A percentile compares a stretch with the other conserved stretches of the same genome.
These are phyloP conservation scores for Avena sativa DNA, from an alignment of 176 grass and related monocot genomes.

Conservation along the genomic window DNA sequence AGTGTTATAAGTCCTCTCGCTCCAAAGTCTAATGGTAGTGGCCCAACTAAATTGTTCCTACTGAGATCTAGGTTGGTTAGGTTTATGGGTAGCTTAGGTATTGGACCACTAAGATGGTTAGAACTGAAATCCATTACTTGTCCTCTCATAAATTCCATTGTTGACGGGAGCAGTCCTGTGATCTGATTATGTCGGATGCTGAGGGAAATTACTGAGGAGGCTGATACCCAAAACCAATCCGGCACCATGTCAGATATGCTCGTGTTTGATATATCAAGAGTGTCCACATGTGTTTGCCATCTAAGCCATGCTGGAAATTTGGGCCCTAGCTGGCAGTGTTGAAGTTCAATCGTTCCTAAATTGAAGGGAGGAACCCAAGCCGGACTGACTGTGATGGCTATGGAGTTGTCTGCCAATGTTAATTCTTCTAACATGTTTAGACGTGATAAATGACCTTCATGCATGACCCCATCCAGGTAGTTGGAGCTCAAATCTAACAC, in stretches of 20 bases:
- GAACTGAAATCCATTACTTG: conserved; percentile 3
- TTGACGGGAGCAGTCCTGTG: not conserved
- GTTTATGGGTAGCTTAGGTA: conserved; percentile 38
- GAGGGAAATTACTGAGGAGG: not conserved
- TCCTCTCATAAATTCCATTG: conserved; percentile 27
- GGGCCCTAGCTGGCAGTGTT: not conserved
- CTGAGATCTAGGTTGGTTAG: conserved; percentile 11
- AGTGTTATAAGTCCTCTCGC: not conserved
- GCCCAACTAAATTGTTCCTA: conserved; percentile 42
- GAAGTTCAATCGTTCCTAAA: not conserved
- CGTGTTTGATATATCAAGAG: conserved; percentile 40
- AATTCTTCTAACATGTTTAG: not conserved
- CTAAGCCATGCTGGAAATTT: conserved; percentile 42
- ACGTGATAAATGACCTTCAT: conserved; percentile 31
- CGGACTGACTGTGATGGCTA: not conserved
- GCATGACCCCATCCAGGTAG: not conserved
- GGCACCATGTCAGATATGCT: conserved; percentile 37
- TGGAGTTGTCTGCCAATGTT: not conserved
- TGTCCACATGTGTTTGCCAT: not conserved
- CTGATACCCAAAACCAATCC: conserved; percentile 43
- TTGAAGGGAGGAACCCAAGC: conserved; percentile 45
- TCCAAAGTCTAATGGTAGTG: conserved; percentile 25
- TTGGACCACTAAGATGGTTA: conserved; percentile 37
- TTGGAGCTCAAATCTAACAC: not conserved
- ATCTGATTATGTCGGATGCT: conserved; percentile 45